Percentiles rank a stretch among this genome's conserved stretches.
These are phyloP conservation scores for Sisymbrium altissimum DNA, from an alignment of 345 rosid genomes.

Conservation along the genomic window DNA sequence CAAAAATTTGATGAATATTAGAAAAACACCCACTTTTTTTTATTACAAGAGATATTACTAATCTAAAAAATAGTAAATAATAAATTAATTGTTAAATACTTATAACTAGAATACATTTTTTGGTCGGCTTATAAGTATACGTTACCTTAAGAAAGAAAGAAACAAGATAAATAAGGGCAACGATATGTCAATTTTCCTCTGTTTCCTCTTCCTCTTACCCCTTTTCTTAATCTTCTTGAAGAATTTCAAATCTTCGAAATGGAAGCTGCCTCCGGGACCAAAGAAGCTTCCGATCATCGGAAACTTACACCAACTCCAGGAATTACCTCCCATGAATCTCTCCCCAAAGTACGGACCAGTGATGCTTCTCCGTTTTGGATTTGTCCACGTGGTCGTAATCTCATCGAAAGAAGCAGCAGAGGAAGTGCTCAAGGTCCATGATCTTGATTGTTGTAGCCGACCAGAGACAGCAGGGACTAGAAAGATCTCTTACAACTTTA, in stretches of 20 bases:
- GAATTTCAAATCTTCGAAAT: slow-evolving; percentile 5
- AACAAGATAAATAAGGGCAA: not conserved
- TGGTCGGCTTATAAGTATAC: too few relatives aligned
- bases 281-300: slow-evolving; percentile 18
- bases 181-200: slow-evolving; percentile 22
- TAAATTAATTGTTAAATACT: not conserved
- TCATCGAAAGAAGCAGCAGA: slow-evolving; percentile 21
- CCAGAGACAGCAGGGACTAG: not conserved
- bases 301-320: slow-evolving; percentile 17
- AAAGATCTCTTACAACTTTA: slow-evolving; percentile 3
- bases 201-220: slow-evolving; percentile 41
- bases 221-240: slow-evolving; percentile 23
- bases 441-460: slow-evolving; percentile 18
- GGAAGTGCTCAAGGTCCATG: slow-evolving; percentile 18
- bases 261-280: slow-evolving; percentile 35
- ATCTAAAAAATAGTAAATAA: not conserved
- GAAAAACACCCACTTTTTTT: too few relatives aligned
- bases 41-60: not conserved
- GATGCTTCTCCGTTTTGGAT: slow-evolving; percentile 12
- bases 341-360: slow-evolving; percentile 1
- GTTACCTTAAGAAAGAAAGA: not conserved
- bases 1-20: not conserved
- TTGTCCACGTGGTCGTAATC: slow-evolving; percentile 1
- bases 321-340: not conserved
- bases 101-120: too few relatives aligned